Evolutionary conservation across 1,284 basidiomycete species (phyloP), one percentile per base, ranked within the genome.

Genomic region (Puccinia sorghi): DNA sequence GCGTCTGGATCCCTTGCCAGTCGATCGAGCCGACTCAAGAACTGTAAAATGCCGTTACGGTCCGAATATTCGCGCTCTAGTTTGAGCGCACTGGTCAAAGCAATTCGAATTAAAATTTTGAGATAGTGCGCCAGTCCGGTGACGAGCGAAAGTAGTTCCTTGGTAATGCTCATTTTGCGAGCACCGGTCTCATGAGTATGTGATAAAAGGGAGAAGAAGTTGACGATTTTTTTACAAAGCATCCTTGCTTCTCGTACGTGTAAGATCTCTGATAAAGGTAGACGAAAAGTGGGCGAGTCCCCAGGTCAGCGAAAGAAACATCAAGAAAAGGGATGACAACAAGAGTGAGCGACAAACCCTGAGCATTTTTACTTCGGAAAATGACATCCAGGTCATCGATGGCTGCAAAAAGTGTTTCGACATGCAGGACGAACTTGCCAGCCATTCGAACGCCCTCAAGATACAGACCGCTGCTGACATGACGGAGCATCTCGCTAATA

Each of bases 91-190:
- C 94, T 94, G 0, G 97, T 98, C 61, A 99, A 87, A 8, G 97
- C 95, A 81, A 99, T 98, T 69, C 96, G 92, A 82, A 99, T 99
- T 74, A 99, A 89, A 84, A 99, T 98, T 87, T 99, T 99, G 84
- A 99, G 90, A 85, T 99, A 99, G 86, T 99, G 96, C 4, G 96
- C 96, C 41, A 99, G 88, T 48, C 97, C 96, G 0, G 97, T 99
- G 78, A 99, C 96, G 67, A 99, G 90, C n/a, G 94, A 93, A 48
- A 99, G 89, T 9, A 99, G 87, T 83, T 99, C 96, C 85, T 97
- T 93, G 22, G 95, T 97, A 90, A 98, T 97, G 80, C 92, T 92
- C 90, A 94, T 93, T 82, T 93, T 87, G 76, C 91, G 89, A 12
- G 92, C 89, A 52, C 92, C 93, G 0, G 92, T 93, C 85, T 95